Conservation (phyloP, 345 rosid species). For the Syzygium grande region DNA sequence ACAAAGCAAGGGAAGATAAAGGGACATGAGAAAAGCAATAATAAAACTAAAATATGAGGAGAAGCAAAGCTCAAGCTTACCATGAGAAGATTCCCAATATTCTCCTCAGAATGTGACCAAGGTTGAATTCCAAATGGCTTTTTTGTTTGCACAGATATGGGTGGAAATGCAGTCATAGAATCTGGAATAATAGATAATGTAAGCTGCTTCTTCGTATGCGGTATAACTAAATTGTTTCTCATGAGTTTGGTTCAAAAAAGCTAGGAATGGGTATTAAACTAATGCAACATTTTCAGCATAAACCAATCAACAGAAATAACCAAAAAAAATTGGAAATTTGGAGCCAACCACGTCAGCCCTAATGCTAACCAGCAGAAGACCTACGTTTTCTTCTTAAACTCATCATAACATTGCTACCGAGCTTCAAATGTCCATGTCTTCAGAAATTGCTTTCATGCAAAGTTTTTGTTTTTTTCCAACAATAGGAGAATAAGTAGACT, state of each 20-base stretch:
- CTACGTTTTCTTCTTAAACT: not conserved
- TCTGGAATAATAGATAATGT: slow-evolving; percentile 29
- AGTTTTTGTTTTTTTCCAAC: not conserved
- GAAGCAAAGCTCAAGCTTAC: slow-evolving; percentile 31
- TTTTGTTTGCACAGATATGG: slow-evolving; percentile 48
- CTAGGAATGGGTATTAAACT: not conserved
- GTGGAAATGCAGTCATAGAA: slow-evolving; percentile 54
- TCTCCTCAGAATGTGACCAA: slow-evolving; percentile 80
- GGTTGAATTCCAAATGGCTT: slow-evolving; percentile 69
- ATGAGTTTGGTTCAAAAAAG: not conserved
- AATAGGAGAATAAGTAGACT: not conserved
- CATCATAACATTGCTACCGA: not conserved
- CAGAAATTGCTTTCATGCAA: not conserved
- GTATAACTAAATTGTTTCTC: not conserved
- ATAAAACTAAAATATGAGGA: not conserved
- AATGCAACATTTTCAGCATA: not conserved
- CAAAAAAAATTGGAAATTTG: not conserved
- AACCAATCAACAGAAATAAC: not conserved
- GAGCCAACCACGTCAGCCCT: not conserved
- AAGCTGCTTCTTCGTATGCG: not conserved
- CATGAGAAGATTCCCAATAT: slow-evolving; percentile 83
- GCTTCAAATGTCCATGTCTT: not conserved
- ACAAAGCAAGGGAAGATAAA: not conserved
- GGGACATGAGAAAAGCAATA: not conserved
- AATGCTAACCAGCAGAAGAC: not conserved